Conservation (phyloP, 805 yeast genomes). For the Saturnispora zaruensis region DNA sequence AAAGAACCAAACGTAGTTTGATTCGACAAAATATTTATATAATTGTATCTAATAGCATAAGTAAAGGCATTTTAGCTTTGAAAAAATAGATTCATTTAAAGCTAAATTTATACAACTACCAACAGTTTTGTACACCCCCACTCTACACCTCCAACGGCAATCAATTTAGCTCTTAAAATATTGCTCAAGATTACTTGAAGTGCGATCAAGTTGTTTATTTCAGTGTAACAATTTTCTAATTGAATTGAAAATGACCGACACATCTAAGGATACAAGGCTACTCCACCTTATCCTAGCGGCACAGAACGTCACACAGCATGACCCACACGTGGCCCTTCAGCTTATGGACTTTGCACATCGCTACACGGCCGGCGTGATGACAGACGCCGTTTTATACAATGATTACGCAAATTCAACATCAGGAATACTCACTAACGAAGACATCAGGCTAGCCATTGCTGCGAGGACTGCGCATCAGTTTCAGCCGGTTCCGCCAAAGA, state of each 20-base stretch:
- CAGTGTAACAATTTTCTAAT: background rate
- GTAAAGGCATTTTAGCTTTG: too few species aligned
- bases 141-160: too few species aligned
- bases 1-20: too few species aligned
- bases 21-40: too few species aligned
- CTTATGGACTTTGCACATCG: slow-evolving; percentile 93
- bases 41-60: too few species aligned
- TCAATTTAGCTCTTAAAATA: background rate
- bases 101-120: too few species aligned
- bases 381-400: slow-evolving; percentile 81
- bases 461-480: slow-evolving; percentile 94
- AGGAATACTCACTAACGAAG: slow-evolving; percentile 65
- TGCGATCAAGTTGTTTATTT: background rate
- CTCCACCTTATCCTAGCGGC: slow-evolving; percentile 88
- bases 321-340: slow-evolving; percentile 93
- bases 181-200: background rate
- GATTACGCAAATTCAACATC: slow-evolving; percentile 57
- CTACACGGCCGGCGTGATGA: slow-evolving; percentile 77
- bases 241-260: background rate
- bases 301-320: slow-evolving; percentile 83
- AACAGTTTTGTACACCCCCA: too few species aligned
- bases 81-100: too few species aligned
- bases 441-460: slow-evolving; percentile 83
- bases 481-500: slow-evolving; percentile 93
- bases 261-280: slow-evolving; percentile 36